A percentile compares a stretch with the other conserved stretches of the same genome.
Evolutionary conservation across 176 grass and related monocot species (phyloP).

Genomic region (Aegilops bicornis): DNA sequence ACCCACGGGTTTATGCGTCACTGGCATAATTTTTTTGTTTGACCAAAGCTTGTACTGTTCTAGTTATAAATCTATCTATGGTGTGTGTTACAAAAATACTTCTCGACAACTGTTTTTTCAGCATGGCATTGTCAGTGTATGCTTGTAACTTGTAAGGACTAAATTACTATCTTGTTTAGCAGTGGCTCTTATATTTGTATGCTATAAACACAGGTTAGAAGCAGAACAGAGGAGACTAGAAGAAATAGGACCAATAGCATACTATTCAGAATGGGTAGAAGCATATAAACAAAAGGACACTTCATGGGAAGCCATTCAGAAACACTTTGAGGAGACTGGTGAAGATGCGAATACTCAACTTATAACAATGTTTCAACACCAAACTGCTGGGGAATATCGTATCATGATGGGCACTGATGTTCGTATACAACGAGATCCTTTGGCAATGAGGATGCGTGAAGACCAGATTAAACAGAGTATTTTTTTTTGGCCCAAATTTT

Average conservation of each 20-base stretch:
- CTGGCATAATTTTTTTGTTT: neutral
- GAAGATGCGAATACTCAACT: conserved; percentile 85
- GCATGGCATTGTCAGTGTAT: neutral
- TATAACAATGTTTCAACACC: conserved; percentile 80
- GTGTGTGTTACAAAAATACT: neutral
- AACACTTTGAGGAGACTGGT: conserved; percentile 83
- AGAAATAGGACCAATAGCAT: conserved; percentile 88
- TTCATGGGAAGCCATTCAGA: conserved; percentile 69
- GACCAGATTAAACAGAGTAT: conserved; percentile 93
- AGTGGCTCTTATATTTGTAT: conserved; percentile 30
- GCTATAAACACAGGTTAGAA: conserved; percentile 73
- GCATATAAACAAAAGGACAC: conserved; percentile 77
- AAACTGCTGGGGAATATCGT: conserved; percentile 84
- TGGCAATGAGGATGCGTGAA: conserved; percentile 89
- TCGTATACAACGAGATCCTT: conserved; percentile 73
- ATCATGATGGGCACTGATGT: conserved; percentile 90
- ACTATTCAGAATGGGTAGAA: conserved; percentile 97
- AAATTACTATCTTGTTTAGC: neutral
- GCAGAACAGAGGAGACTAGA: conserved; percentile 65
- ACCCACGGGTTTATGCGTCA: neutral
- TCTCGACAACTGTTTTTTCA: neutral
- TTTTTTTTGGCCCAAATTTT: conserved; percentile 1
- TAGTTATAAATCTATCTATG: neutral
- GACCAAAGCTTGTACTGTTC: neutral
- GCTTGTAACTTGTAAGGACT: neutral